Conservation (phyloP, 495 filamentous ascomycete species). For the Sordaria brevicollis region DNA sequence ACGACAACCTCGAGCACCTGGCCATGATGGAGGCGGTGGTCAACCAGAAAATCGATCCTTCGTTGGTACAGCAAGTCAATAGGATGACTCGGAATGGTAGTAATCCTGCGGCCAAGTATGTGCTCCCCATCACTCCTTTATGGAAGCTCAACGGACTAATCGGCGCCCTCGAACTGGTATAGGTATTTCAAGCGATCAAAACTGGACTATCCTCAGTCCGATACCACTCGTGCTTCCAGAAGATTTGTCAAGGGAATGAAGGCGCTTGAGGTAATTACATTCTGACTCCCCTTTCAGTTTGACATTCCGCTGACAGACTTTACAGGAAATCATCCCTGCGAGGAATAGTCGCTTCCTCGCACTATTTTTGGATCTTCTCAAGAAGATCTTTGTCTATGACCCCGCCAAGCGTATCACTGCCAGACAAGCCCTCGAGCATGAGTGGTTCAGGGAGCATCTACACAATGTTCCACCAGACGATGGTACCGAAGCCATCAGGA, state of each 20-base stretch:
- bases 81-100: conserved; percentile 51
- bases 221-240: conserved; percentile 78
- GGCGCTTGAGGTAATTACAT: conserved; percentile 58
- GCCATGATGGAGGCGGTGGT: conserved; percentile 99
- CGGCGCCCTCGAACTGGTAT: not conserved
- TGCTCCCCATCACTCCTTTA: conserved; percentile 1
- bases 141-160: not conserved
- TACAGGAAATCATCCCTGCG: conserved; percentile 79
- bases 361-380: conserved; percentile 78
- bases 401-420: conserved; percentile 84
- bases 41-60: conserved; percentile 58
- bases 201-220: conserved; percentile 78
- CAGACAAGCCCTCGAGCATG: conserved; percentile 80
- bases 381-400: conserved; percentile 91
- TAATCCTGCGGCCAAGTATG: conserved; percentile 78
- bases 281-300: not conserved
- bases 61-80: conserved; percentile 67
- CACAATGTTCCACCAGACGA: conserved; percentile 64
- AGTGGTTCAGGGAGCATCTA: conserved; percentile 82
- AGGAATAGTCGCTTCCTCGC: conserved; percentile 61
- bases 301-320: conserved; percentile 18
- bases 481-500: conserved; percentile 82
- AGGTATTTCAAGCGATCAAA: conserved; percentile 80
- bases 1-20: conserved; percentile 94
- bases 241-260: conserved; percentile 98